These are phyloP conservation scores for Ailanthus altissimus DNA, from an alignment of 345 rosid species.

Conservation along the genomic window DNA sequence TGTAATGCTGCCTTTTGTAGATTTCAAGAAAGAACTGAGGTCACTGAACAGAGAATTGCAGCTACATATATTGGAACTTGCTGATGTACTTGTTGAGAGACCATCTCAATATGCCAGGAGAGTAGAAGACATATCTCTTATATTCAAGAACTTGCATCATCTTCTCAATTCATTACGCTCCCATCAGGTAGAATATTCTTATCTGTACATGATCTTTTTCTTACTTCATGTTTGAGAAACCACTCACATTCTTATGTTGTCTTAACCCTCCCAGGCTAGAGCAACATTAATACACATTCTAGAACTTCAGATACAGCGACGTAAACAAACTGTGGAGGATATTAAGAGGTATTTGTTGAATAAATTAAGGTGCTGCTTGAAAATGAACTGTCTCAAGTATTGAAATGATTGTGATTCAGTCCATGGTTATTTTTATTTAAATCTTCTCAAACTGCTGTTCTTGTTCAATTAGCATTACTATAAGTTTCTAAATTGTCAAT, in stretches of 20 bases:
- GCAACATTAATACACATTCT: constrained; percentile 90
- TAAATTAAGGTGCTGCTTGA: not conserved
- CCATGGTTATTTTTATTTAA: not conserved
- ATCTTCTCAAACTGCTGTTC: not conserved
- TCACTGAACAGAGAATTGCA: constrained; percentile 82
- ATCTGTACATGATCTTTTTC: not conserved
- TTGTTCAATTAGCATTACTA: not conserved
- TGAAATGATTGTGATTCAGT: not conserved
- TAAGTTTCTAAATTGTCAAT: not conserved
- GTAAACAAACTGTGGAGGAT: constrained; percentile 93
- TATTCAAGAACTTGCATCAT: constrained; percentile 94
- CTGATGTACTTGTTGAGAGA: constrained; percentile 93
- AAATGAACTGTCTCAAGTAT: not conserved
- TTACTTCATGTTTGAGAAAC: constrained; percentile 10
- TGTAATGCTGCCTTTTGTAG: constrained; percentile 31
- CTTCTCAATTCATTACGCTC: constrained; percentile 94
- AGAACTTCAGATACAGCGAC: constrained; percentile 82
- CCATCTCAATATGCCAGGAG: constrained; percentile 96
- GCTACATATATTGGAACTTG: constrained; percentile 85
- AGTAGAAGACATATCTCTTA: constrained; percentile 84
- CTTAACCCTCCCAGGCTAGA: constrained; percentile 57
- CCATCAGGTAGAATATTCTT: constrained; percentile 64
- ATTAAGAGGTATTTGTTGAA: constrained; percentile 63
- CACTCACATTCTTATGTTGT: not conserved
- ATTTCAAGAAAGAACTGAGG: constrained; percentile 83